These are phyloP conservation scores for Agaricus subrufescens DNA, from an alignment of 768 basidiomycete species.

Conservation along the genomic window DNA sequence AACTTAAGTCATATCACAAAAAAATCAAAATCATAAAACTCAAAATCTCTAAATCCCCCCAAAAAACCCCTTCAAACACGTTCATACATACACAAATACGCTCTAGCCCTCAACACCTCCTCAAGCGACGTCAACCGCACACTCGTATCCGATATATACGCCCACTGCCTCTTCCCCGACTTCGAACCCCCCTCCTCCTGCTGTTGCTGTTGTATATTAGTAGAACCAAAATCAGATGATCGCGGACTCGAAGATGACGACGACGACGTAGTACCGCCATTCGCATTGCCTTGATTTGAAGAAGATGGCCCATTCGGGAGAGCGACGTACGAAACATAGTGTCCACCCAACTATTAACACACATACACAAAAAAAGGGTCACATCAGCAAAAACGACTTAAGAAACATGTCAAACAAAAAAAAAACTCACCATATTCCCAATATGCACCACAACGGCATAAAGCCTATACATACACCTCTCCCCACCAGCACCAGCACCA, in stretches of 20 bases:
- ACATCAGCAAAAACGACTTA: too few relatives aligned
- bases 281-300: neutral
- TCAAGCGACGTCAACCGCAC: constrained; percentile 80
- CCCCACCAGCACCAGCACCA: constrained; percentile 8
- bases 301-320: constrained; percentile 39
- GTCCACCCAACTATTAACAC: constrained; percentile 66
- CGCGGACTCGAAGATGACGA: too few relatives aligned
- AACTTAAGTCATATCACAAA: too few relatives aligned
- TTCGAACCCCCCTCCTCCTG: constrained; percentile 10
- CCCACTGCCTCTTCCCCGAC: constrained; percentile 63
- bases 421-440: constrained; percentile 70
- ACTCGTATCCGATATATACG: constrained; percentile 85
- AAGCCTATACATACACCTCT: constrained; percentile 38
- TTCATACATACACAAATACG: constrained; percentile 94
- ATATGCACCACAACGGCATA: constrained; percentile 86
- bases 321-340: constrained; percentile 84
- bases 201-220: neutral
- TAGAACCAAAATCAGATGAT: neutral
- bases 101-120: constrained; percentile 87
- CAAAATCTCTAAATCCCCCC: neutral
- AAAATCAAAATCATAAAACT: too few relatives aligned
- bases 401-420: too few relatives aligned
- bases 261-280: neutral
- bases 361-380: too few relatives aligned
- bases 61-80: constrained; percentile 38